These are phyloP conservation scores for Aspergillus haitiensis DNA, from an alignment of 495 filamentous ascomycete genomes.

Conservation along the genomic window DNA sequence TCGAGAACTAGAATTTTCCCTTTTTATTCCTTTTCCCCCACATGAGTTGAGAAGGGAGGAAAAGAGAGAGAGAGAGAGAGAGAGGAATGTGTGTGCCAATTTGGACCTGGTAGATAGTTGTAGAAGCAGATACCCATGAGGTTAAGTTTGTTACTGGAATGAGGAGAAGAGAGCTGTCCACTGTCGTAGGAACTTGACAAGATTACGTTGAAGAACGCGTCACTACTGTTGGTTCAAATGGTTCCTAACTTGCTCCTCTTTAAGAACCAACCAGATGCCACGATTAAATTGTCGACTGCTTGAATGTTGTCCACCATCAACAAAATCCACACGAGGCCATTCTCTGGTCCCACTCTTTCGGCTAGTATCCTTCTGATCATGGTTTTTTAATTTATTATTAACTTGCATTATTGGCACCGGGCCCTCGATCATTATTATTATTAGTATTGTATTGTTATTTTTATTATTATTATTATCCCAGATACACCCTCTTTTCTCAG, in stretches of 20 bases:
- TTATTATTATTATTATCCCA: conserved; percentile 4
- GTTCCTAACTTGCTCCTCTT: neutral
- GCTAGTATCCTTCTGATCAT: too few relatives aligned
- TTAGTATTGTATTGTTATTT: neutral
- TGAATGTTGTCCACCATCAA: too few relatives aligned
- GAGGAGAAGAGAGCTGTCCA: too few relatives aligned
- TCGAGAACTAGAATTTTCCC: neutral
- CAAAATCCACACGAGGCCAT: conserved; percentile 2
- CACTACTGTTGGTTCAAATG: neutral
- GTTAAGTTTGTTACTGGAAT: too few relatives aligned
- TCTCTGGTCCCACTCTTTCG: neutral
- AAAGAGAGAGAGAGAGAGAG: too few relatives aligned
- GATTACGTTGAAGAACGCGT: conserved; percentile 1
- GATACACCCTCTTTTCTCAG: neutral
- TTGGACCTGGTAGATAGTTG: too few relatives aligned
- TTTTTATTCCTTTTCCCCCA: too few relatives aligned
- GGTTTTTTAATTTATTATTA: too few relatives aligned
- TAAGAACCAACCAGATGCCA: neutral
- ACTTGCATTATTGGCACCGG: neutral
- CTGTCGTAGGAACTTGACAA: too few relatives aligned
- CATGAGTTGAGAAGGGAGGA: too few relatives aligned
- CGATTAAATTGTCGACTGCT: neutral
- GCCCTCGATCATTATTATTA: neutral
- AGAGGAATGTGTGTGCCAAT: too few relatives aligned
- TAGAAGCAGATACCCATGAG: too few relatives aligned